Percentiles rank a stretch among this genome's conserved stretches.
phyloP scores from a whole-genome alignment of 1,284 basidiomycete species.

The Apiotrichum sp. region DNA sequence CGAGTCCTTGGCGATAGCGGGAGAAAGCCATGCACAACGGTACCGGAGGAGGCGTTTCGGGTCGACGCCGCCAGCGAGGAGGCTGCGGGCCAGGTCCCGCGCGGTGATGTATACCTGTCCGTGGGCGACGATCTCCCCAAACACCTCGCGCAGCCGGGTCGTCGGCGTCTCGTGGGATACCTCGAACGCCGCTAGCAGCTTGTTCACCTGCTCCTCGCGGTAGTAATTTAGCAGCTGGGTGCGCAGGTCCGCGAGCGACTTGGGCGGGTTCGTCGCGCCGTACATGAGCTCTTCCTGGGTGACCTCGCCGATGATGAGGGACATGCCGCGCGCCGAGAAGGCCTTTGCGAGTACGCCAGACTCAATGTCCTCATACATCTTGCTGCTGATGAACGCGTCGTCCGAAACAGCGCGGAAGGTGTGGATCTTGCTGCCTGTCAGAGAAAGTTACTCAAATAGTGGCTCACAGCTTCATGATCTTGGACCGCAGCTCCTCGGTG shows the following conservation, averaged over 20 bases:
- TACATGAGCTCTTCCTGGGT: constrained; percentile 24
- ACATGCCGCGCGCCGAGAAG: constrained; percentile 19
- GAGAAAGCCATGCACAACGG: constrained; percentile 15
- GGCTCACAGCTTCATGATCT: constrained; percentile 24
- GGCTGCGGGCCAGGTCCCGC: constrained; percentile 15
- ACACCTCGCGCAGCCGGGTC: constrained; percentile 3
- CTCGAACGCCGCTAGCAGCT: constrained; percentile 8
- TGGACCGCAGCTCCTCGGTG: constrained; percentile 16
- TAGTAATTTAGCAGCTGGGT: constrained; percentile 26
- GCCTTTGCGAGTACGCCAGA: constrained; percentile 18
- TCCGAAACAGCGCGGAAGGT: constrained; percentile 27
- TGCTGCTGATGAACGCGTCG: constrained; percentile 20
- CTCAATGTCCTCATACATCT: constrained; percentile 10
- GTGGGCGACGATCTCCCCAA: constrained; percentile 22
- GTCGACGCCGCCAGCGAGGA: constrained; percentile 15
- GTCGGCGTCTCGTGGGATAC: not conserved
- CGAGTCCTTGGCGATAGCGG: not conserved
- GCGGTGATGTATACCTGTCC: constrained; percentile 23
- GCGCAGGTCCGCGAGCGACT: constrained; percentile 7
- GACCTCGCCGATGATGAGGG: constrained; percentile 24
- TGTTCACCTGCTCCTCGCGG: constrained; percentile 10
- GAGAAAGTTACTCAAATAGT: not conserved
- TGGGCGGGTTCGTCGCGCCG: constrained; percentile 22
- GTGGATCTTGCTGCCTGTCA: constrained; percentile 13
- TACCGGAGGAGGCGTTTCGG: constrained; percentile 17